Evolutionary conservation across 2,329 filamentous ascomycete species (phyloP), one percentile per base, ranked within the genome.

Genomic region (Metarhizium guizhouense): DNA sequence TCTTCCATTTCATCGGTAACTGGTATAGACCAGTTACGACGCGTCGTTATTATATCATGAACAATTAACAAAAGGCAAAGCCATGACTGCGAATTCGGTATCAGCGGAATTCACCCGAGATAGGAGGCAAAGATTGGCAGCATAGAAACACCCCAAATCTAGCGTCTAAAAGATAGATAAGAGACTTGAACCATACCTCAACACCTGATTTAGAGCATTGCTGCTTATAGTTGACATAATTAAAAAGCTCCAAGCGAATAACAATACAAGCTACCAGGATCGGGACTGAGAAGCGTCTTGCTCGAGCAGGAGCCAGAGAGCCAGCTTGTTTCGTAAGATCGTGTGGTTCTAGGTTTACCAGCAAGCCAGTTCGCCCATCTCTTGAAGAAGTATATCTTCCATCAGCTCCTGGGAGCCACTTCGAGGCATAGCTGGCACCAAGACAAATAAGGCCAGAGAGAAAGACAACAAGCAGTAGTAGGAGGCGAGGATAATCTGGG

Each of bases 171-270:
- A 14, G 38, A 16, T 16, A 16, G 13, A 40, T 40, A 11, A n/a
- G 13, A 16, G 14, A 40, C 38, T 40, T 16, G 14, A 54, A 34
- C 38, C 63, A 57, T 59, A 71, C 78, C 72, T 82, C 77, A 16
- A 82, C 60, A 3, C 79, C 79, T 20, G 74, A 68, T 13, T 65
- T 68, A 6, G 77, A 71, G 61, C 80, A 83, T 64, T 82, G 78
- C 40, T 79, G 72, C 56, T 76, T 71, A 30, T 67, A 65, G 14
- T 75, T 71, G 1, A 80, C 72, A 36, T 65, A 68, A 53, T 79
- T 72, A 40, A 77, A 75, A 2, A 77, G 63, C 57, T 80, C 76
- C 16, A 82, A 62, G 4, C 80, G 74, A 8, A 77, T 36, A 2
- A 79, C 67, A 49, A 81, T 68, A 34, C 73, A 72, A 5, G 72